Percentiles rank a stretch among this genome's conserved stretches.
Conservation (phyloP, 805 yeast genomes). For the Candida quercuum region DNA sequence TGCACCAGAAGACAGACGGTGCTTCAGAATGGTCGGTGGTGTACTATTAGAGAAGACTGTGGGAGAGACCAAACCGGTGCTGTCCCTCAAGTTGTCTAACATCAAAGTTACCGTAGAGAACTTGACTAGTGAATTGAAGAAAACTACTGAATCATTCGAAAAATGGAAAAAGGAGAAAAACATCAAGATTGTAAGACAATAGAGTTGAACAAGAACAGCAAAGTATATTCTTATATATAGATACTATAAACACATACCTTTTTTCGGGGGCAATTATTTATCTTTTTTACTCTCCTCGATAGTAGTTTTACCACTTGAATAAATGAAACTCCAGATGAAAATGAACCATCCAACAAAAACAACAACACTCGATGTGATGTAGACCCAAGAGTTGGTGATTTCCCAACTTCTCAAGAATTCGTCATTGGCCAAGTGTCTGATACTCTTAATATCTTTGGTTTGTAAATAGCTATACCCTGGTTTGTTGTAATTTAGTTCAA, state of each 20-base stretch:
- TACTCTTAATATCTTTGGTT: constrained; percentile 67
- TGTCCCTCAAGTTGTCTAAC: constrained; percentile 52
- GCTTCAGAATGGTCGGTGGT: constrained; percentile 93
- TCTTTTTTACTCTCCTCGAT: constrained; percentile 15
- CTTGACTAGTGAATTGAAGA: constrained; percentile 28
- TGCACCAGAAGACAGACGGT: constrained; percentile 58
- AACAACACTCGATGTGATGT: constrained; percentile 61
- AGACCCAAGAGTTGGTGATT: constrained; percentile 90
- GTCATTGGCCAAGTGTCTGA: constrained; percentile 92
- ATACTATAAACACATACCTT: no score
- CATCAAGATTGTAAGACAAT: constrained; percentile 13
- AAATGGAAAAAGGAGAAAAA: constrained; percentile 34
- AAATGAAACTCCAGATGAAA: constrained; percentile 60
- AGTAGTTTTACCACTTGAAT: constrained; percentile 14
- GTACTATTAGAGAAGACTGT: constrained; percentile 81
- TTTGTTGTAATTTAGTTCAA: constrained; percentile 71
- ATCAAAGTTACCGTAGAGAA: constrained; percentile 30
- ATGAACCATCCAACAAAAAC: constrained; percentile 75
- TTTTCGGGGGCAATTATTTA: no score
- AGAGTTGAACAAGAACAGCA: no score
- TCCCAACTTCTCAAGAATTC: constrained; percentile 93
- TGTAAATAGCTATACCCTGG: constrained; percentile 64
- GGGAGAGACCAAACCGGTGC: constrained; percentile 62
- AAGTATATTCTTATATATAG: no score
- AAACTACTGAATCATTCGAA: constrained; percentile 32